phyloP scores from a whole-genome alignment of 805 yeast species.

The Dipodascopsis tothii region DNA sequence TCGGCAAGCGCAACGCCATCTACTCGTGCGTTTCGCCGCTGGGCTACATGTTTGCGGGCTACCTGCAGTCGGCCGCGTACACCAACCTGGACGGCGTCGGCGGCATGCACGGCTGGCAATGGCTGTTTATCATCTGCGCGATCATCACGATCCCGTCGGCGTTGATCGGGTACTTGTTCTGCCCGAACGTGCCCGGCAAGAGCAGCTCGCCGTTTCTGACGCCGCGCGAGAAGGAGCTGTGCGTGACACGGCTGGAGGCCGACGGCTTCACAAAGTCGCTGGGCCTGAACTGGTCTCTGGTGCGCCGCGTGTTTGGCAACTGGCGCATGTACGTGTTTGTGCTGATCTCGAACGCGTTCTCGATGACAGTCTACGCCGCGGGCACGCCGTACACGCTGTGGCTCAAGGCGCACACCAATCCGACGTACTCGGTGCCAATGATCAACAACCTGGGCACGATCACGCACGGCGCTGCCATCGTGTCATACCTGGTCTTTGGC shows the following conservation, averaged over 20 bases:
- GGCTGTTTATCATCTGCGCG: conserved; percentile 65
- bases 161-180: conserved; percentile 44
- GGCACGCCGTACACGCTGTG: conserved; percentile 14
- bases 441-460: conserved; percentile 44
- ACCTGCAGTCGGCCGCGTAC: conserved; percentile 50
- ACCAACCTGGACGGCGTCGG: conserved; percentile 41
- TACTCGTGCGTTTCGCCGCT: conserved; percentile 56
- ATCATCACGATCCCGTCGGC: conserved; percentile 53
- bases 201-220: conserved; percentile 47
- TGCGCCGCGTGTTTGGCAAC: conserved; percentile 11
- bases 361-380: conserved; percentile 19
- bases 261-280: conserved; percentile 15
- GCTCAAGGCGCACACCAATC: conserved; percentile 7
- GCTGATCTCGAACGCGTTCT: conserved; percentile 8
- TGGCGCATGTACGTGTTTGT: conserved; percentile 17
- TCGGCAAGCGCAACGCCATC: conserved; percentile 52
- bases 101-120: conserved; percentile 62
- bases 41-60: conserved; percentile 56
- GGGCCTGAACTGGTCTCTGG: conserved; percentile 10
- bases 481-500: conserved; percentile 30
- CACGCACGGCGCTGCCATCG: conserved; percentile 53
- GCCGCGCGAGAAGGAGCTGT: conserved; percentile 49
- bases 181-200: conserved; percentile 61
- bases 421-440: conserved; percentile 4
- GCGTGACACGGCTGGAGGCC: conserved; percentile 37